Evolutionary conservation across 257 asterid genomes (phyloP).

Genomic region (Capsicum rhomboideum): DNA sequence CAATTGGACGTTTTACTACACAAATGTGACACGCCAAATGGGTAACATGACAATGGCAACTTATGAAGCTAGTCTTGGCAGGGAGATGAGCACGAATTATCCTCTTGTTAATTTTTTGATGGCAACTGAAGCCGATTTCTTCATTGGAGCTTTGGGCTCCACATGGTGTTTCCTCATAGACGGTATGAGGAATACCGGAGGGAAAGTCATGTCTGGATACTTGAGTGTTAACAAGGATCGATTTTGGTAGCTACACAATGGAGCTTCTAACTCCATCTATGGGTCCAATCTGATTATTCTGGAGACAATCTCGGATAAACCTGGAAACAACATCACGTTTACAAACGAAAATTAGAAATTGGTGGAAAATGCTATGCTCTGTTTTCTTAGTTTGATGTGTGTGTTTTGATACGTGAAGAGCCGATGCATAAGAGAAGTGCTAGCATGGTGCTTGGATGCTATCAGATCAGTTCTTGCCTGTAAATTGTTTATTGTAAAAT

Average conservation of each 20-base stretch:
- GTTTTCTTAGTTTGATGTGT: background rate
- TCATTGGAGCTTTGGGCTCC: conserved; percentile 86
- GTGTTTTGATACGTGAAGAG: background rate
- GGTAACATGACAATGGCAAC: conserved; percentile 81
- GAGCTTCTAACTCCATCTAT: background rate
- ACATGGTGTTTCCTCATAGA: conserved; percentile 93
- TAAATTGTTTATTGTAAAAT: background rate
- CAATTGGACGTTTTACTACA: conserved; percentile 73
- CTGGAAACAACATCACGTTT: background rate
- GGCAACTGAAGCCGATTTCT: conserved; percentile 92
- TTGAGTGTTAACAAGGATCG: conserved; percentile 92
- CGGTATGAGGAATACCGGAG: conserved; percentile 92
- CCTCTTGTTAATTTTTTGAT: conserved; percentile 92
- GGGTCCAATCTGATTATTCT: background rate
- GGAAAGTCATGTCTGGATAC: conserved; percentile 92
- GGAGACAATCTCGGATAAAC: background rate
- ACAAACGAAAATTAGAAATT: background rate
- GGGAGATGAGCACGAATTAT: conserved; percentile 84
- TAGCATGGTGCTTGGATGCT: background rate
- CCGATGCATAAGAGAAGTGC: background rate
- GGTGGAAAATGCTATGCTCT: background rate
- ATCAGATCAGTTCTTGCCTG: background rate
- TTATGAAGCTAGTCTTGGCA: conserved; percentile 85
- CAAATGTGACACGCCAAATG: conserved; percentile 73
- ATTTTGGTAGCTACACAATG: conserved; percentile 51